Evolutionary conservation across 305 asterid species (phyloP).

Genomic region (Fraxinus dipetala): DNA sequence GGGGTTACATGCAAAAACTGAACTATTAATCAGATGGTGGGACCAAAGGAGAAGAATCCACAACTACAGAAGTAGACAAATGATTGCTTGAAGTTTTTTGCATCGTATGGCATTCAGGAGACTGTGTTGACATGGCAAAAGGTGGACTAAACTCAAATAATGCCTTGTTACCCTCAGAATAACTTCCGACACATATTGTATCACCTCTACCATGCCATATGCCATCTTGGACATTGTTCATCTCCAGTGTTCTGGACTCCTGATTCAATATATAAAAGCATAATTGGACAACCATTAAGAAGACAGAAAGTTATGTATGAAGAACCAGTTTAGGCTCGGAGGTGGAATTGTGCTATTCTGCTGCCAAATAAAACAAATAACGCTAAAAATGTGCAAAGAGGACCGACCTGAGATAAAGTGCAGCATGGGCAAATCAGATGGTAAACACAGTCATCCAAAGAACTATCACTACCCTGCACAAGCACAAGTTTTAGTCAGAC

Average conservation of each 20-base stretch:
- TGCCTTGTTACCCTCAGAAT: slow-evolving; percentile 41
- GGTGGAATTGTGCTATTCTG: neutral
- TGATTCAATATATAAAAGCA: slow-evolving; percentile 33
- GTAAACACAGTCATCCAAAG: slow-evolving; percentile 67
- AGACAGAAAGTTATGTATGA: neutral
- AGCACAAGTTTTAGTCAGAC: slow-evolving; percentile 14
- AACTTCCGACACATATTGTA: slow-evolving; percentile 72
- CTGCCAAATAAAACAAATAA: neutral
- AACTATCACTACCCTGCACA: slow-evolving; percentile 68
- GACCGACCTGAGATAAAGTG: slow-evolving; percentile 70
- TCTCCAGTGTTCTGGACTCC: slow-evolving; percentile 94
- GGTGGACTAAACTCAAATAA: slow-evolving; percentile 39
- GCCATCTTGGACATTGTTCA: slow-evolving; percentile 94
- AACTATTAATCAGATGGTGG: slow-evolving; percentile 21
- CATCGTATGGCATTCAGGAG: slow-evolving; percentile 44
- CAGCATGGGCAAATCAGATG: slow-evolving; percentile 88
- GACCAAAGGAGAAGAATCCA: slow-evolving; percentile 17
- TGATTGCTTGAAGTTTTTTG: slow-evolving; percentile 27
- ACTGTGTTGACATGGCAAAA: slow-evolving; percentile 40
- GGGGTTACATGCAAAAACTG: neutral
- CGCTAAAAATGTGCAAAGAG: slow-evolving; percentile 7
- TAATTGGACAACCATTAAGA: neutral
- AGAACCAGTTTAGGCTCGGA: neutral
- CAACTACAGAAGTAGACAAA: slow-evolving; percentile 13
- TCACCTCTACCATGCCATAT: slow-evolving; percentile 98